A percentile compares a stretch with the other conserved stretches of the same genome.
Evolutionary conservation across 768 basidiomycete species (phyloP).

Genomic region (Tubosaeta brunneosetosa): DNA sequence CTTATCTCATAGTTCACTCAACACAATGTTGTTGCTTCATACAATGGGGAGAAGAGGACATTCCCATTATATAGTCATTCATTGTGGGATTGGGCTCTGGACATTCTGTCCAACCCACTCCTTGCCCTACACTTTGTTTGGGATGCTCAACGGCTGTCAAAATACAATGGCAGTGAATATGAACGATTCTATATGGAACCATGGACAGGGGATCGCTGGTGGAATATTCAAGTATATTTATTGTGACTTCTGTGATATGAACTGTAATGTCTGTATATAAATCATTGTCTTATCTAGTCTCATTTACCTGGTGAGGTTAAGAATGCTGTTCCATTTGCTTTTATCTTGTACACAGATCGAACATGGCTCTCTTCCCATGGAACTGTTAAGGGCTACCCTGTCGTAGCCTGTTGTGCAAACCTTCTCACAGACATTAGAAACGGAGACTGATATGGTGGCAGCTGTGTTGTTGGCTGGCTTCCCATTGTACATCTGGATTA

Average conservation of each 20-base stretch:
- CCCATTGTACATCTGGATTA: constrained; percentile 15
- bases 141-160: neutral
- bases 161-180: neutral
- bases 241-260: too few species aligned
- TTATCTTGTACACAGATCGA: neutral
- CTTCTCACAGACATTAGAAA: neutral
- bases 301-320: too few species aligned
- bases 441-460: neutral
- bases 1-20: too few species aligned
- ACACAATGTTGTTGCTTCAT: too few species aligned
- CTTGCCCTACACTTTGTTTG: neutral
- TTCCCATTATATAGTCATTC: too few species aligned
- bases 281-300: too few species aligned
- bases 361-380: neutral
- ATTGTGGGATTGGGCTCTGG: neutral
- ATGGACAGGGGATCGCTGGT: too few species aligned
- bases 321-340: neutral
- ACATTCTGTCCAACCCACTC: neutral
- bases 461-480: constrained; percentile 5
- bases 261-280: too few species aligned
- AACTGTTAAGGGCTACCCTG: neutral
- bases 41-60: too few species aligned
- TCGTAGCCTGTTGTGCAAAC: neutral
- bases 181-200: neutral
- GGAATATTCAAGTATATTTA: too few species aligned